Evolutionary conservation across 225 moss, liverwort and hornwort genomes (phyloP).

Genomic region (Sphagnum contortum): DNA sequence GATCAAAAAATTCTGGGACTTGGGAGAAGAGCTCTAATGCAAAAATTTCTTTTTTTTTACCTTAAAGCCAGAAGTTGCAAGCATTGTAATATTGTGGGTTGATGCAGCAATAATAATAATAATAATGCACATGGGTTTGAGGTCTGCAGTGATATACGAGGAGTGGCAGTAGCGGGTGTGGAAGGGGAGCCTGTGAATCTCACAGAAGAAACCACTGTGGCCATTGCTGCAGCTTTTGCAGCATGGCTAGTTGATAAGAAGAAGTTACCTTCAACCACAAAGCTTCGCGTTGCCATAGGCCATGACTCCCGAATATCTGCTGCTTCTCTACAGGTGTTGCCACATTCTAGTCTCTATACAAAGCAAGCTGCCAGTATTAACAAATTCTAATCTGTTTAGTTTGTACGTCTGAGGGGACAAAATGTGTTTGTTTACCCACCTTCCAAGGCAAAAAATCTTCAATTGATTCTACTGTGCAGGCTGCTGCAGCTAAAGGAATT

Average conservation of each 20-base stretch:
- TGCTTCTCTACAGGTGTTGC: constrained; percentile 66
- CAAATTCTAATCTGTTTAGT: background rate
- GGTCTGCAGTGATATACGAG: constrained; percentile 79
- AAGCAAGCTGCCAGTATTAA: background rate
- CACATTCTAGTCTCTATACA: background rate
- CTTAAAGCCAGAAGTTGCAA: too few relatives aligned
- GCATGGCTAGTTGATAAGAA: constrained; percentile 72
- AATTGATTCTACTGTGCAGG: constrained; percentile 25
- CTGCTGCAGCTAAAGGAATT: constrained; percentile 79
- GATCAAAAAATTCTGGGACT: too few relatives aligned
- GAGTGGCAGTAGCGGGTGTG: constrained; percentile 88
- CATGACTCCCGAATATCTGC: constrained; percentile 94
- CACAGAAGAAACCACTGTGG: constrained; percentile 67
- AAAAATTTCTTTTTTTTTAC: too few relatives aligned
- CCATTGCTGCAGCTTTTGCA: constrained; percentile 86
- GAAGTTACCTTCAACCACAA: constrained; percentile 46
- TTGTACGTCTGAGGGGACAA: too few relatives aligned
- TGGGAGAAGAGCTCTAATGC: too few relatives aligned
- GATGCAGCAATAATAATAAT: too few relatives aligned
- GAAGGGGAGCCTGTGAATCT: constrained; percentile 85
- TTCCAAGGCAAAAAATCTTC: too few relatives aligned
- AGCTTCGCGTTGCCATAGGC: constrained; percentile 62
- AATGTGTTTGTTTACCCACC: too few relatives aligned
- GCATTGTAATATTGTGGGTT: too few relatives aligned
- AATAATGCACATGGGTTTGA: too few relatives aligned